These are phyloP conservation scores for Kodamaea leandrae DNA, from an alignment of 805 yeast species.

Conservation along the genomic window DNA sequence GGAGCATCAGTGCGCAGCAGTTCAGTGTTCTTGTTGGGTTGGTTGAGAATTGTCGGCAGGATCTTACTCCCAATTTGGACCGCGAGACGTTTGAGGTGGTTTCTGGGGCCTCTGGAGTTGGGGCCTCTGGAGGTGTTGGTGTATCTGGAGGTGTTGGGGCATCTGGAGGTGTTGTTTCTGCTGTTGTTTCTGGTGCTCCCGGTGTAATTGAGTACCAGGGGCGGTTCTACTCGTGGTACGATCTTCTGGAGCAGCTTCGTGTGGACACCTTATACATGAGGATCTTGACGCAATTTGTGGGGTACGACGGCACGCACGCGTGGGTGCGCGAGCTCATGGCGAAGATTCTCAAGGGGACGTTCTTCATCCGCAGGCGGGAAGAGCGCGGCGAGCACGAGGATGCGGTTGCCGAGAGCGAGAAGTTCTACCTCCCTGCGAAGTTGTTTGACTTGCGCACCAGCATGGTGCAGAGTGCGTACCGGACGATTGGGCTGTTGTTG, in stretches of 20 bases:
- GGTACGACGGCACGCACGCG: constrained; percentile 21
- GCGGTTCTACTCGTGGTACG: constrained; percentile 25
- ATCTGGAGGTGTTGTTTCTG: too few relatives aligned
- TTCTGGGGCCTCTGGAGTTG: neutral
- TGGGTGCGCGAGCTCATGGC: constrained; percentile 18
- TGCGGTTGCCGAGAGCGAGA: neutral
- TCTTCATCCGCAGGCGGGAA: constrained; percentile 15
- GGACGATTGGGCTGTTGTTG: constrained; percentile 17
- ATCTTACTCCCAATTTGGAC: neutral
- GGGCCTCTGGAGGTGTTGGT: too few relatives aligned
- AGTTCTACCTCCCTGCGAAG: constrained; percentile 19
- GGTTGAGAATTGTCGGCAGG: constrained; percentile 12
- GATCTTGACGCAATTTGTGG: constrained; percentile 22
- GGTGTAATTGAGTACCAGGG: neutral
- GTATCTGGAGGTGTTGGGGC: too few relatives aligned
- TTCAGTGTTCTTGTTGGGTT: neutral
- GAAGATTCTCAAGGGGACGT: constrained; percentile 17
- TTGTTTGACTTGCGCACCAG: constrained; percentile 23
- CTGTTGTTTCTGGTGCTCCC: neutral
- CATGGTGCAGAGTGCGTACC: constrained; percentile 24
- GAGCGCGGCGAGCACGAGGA: constrained; percentile 6
- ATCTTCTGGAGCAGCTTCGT: constrained; percentile 22
- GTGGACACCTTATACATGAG: constrained; percentile 22
- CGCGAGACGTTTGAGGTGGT: neutral
- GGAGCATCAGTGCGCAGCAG: neutral